phyloP scores from a whole-genome alignment of 768 basidiomycete species.

The Tremella mesenterica region DNA sequence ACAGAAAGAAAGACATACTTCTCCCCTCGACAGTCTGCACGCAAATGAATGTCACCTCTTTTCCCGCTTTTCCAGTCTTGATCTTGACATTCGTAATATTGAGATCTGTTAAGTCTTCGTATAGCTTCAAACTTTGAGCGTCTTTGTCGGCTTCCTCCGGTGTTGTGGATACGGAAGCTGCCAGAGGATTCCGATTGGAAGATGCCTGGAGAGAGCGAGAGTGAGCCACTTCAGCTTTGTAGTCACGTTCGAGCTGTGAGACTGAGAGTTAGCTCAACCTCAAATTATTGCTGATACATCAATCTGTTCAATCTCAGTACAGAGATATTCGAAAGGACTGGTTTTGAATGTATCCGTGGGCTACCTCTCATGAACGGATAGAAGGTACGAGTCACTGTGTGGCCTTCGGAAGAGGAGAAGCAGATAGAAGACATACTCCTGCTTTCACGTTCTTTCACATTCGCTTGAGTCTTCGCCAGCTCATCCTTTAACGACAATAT shows the following conservation, averaged over 20 bases:
- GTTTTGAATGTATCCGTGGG: no score
- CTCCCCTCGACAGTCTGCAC: conserved; percentile 41
- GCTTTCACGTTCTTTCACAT: conserved; percentile 22
- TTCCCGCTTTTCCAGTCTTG: conserved; percentile 48
- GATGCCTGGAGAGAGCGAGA: conserved; percentile 21
- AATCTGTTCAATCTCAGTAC: background rate
- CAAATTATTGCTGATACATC: background rate
- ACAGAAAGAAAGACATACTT: conserved; percentile 20
- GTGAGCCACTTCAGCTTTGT: conserved; percentile 35
- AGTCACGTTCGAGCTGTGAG: conserved; percentile 26
- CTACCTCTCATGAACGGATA: no score
- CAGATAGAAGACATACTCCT: conserved; percentile 36
- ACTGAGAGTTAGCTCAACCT: conserved; percentile 7
- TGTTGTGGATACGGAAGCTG: conserved; percentile 1
- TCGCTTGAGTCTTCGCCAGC: conserved; percentile 14
- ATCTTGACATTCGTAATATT: conserved; percentile 59
- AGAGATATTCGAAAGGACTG: no score
- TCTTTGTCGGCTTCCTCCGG: conserved; percentile 50
- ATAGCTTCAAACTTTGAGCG: conserved; percentile 58
- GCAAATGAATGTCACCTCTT: conserved; percentile 60
- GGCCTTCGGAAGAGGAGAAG: background rate
- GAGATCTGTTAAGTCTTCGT: conserved; percentile 78
- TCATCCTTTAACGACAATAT: conserved; percentile 31
- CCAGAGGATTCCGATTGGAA: background rate
- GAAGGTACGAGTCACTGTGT: background rate